phyloP scores from a whole-genome alignment of 495 filamentous ascomycete genomes.

The Tuber brumale region DNA sequence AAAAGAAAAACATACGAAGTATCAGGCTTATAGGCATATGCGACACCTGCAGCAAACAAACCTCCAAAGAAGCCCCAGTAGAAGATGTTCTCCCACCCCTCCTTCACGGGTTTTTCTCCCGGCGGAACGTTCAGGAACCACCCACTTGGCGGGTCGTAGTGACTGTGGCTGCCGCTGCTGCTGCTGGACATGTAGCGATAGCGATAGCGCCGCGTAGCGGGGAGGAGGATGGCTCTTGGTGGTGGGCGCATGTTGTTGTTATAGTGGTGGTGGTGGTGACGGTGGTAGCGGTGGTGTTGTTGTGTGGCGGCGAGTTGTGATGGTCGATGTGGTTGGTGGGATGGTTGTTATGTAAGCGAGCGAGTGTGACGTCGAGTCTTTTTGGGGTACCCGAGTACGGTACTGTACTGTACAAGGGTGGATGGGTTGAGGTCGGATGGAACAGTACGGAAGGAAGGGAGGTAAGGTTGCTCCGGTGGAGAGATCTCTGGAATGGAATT shows the following conservation, averaged over 20 bases:
- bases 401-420: too few species aligned
- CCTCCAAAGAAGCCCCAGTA: constrained; percentile 88
- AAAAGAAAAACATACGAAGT: constrained; percentile 69
- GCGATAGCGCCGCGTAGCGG: neutral
- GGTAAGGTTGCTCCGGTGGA: neutral
- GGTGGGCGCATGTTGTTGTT: neutral
- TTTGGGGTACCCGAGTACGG: too few species aligned
- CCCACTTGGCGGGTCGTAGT: constrained; percentile 86
- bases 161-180: constrained; percentile 45
- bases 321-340: neutral
- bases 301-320: neutral
- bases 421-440: neutral
- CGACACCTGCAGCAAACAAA: constrained; percentile 64
- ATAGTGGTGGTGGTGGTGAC: neutral
- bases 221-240: neutral
- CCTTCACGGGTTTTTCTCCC: constrained; percentile 87
- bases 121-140: constrained; percentile 88
- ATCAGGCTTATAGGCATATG: constrained; percentile 95
- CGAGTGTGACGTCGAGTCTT: neutral
- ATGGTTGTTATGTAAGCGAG: neutral
- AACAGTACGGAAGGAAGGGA: neutral
- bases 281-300: neutral
- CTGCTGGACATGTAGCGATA: constrained; percentile 1
- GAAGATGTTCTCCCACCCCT: constrained; percentile 89
- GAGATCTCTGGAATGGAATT: neutral